These are phyloP conservation scores for Coprinopsis cinerea DNA, from an alignment of 768 basidiomycete species.

Conservation along the genomic window DNA sequence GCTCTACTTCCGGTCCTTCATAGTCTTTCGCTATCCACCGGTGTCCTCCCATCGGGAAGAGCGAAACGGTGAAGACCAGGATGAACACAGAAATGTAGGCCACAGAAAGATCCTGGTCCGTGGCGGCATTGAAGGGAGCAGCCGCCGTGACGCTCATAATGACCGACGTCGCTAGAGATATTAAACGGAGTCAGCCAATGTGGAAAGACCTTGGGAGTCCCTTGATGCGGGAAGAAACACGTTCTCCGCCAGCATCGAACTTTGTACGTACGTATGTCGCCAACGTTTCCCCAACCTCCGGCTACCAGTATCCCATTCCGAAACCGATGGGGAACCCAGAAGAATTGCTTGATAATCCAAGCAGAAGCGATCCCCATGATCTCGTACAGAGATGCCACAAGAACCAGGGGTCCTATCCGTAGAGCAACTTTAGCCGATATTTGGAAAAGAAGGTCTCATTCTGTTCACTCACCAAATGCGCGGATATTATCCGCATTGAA, in stretches of 20 bases:
- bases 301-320: conserved; percentile 65
- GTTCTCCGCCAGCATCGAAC: no score
- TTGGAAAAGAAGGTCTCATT: neutral
- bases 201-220: no score
- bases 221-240: no score
- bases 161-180: conserved; percentile 52
- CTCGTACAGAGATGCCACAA: conserved; percentile 59
- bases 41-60: conserved; percentile 60
- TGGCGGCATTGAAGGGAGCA: conserved; percentile 53
- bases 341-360: conserved; percentile 51
- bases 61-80: conserved; percentile 56
- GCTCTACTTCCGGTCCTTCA: conserved; percentile 54
- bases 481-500: conserved; percentile 52
- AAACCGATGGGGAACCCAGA: conserved; percentile 77
- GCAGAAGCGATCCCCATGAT: conserved; percentile 47
- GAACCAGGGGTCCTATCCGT: conserved; percentile 50
- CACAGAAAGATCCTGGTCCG: conserved; percentile 56
- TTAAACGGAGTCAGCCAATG: neutral
- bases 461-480: conserved; percentile 41
- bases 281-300: conserved; percentile 64
- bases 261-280: conserved; percentile 56
- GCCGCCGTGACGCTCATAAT: conserved; percentile 55
- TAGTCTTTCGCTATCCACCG: conserved; percentile 57
- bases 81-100: conserved; percentile 62
- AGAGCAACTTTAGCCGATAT: neutral